Evolutionary conservation across 2,329 filamentous ascomycete genomes (phyloP), one percentile per base, ranked within the genome.

Genomic region (Chlorencoelia australis): DNA sequence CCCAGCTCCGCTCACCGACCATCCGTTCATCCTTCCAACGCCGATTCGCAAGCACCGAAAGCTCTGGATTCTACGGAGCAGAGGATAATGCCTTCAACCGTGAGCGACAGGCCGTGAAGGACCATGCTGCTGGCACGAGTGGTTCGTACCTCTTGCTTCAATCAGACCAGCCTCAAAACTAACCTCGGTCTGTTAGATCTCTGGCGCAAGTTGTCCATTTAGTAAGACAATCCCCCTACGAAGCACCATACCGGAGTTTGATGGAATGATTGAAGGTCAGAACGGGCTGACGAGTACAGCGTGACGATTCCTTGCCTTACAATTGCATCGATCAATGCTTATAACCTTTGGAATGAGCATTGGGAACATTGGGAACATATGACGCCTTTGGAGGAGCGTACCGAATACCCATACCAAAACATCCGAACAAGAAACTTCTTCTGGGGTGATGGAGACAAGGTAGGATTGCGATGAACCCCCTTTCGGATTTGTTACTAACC

Each of bases 361-460:
- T 96, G 89, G 89, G 84, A 93, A 67, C 91, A 98, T 73, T 86
- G 82, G 76, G 67, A 64, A 35, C 89, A 96, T 68, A 67, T 84
- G 63, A 76, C 82, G 43, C 83, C 91, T 49, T 71, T 89, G 52
- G 86, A 94, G 71, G 91, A 98, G 69, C 82, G 84, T 59, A 67
- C 73, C 56, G 85, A 96, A 71, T 98, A 96, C 67, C 69, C 87
- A 42, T 98, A 94, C 78, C 85, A 94, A 76, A 98, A 98, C 74
- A 83, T 98, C 64, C 83, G 91, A 61, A 75, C 76, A 62, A 95
- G 91, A 80, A 95, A 94, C 76, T 98, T 67, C 73, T 79, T 76
- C 58, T 98, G 83, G 83, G 88, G 89, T 50, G 72, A 96, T 59
- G 91, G 91, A 59, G 91, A 98, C 69, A 91, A 96, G 83, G 83